These are phyloP conservation scores for Plantago major DNA, from an alignment of 257 asterid genomes.

Conservation along the genomic window DNA sequence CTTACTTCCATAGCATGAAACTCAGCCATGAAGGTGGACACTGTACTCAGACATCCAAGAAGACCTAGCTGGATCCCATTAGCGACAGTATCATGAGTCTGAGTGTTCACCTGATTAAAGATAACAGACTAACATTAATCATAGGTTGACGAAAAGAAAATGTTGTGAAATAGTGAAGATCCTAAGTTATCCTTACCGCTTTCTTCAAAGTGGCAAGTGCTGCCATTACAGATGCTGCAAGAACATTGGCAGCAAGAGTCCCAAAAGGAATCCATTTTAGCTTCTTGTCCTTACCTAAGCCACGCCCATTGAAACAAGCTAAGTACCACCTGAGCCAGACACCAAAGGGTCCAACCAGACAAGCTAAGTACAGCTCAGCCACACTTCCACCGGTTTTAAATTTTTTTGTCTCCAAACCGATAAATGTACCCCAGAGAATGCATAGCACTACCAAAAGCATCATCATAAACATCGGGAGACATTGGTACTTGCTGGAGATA, in stretches of 20 bases:
- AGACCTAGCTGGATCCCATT: conserved; percentile 69
- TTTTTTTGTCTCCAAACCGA: conserved; percentile 32
- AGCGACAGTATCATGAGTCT: conserved; percentile 42
- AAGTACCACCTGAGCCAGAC: conserved; percentile 85
- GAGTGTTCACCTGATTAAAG: conserved; percentile 35
- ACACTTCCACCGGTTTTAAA: conserved; percentile 39
- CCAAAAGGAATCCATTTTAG: conserved; percentile 89
- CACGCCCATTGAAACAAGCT: conserved; percentile 80
- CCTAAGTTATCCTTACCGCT: conserved; percentile 37
- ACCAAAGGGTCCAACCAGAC: conserved; percentile 85
- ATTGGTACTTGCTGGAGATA: conserved; percentile 23
- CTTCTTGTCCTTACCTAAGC: conserved; percentile 44
- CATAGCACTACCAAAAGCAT: conserved; percentile 40
- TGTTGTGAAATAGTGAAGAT: not conserved
- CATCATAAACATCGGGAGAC: conserved; percentile 28
- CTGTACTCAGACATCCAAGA: conserved; percentile 85
- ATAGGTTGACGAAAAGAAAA: not conserved
- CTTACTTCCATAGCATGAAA: conserved; percentile 74
- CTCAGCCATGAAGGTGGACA: conserved; percentile 78
- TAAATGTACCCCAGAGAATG: conserved; percentile 48
- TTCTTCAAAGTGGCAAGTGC: conserved; percentile 61
- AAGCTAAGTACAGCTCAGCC: conserved; percentile 67
- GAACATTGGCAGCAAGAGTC: conserved; percentile 80
- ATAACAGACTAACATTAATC: not conserved
- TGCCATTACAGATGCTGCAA: conserved; percentile 92